Evolutionary conservation across 345 rosid genomes (phyloP), one percentile per base, ranked within the genome.

Genomic region (Clausena lansium): DNA sequence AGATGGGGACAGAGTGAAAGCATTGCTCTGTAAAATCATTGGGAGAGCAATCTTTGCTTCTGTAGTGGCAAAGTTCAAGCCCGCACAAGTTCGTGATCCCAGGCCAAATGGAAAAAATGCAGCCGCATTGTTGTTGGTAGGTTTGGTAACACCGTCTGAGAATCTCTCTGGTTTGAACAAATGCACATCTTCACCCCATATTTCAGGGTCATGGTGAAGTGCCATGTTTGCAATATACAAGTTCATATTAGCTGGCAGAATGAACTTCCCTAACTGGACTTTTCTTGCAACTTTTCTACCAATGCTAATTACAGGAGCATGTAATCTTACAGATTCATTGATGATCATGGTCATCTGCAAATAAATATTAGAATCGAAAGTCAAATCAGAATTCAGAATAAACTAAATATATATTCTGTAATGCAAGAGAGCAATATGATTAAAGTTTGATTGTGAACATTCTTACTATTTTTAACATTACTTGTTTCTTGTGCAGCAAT

Each of bases 401-500:
- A 30, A 5, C 32, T 15, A 6, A 20, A 66, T 36, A 19, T 64
- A 32, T 10, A 19, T 64, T 62, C 17, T 28, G 17, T 28, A 28
- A 28, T 9, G 66, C 36, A 27, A 27, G 66, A 62, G 35, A 62
- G 66, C 66, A 63, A 63, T 30, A 63, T 32, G 2, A 66, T 66
- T 39, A 20, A 20, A 54, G 25, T n/a, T 22, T 45, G 20, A 45
- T 22, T 2, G 73, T 65, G 9, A 32, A 58, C 61, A 55, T 62
- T 22, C 81, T 77, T 79, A 87, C 86, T 11, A n/a, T 83, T 65
- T 82, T 84, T 59, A 85, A 74, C 67, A 69, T 71, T 27, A 2
- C 80, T 80, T 6, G 86, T 85, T 71, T 82, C 88, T 2, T 80
- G 88, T 30, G 89, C 85, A 20, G 76, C 84, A 57, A 83, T 15